A percentile compares a stretch with the other conserved stretches of the same genome.
Conservation (phyloP, 345 rosid species). For the Noccaea bulbosa region DNA sequence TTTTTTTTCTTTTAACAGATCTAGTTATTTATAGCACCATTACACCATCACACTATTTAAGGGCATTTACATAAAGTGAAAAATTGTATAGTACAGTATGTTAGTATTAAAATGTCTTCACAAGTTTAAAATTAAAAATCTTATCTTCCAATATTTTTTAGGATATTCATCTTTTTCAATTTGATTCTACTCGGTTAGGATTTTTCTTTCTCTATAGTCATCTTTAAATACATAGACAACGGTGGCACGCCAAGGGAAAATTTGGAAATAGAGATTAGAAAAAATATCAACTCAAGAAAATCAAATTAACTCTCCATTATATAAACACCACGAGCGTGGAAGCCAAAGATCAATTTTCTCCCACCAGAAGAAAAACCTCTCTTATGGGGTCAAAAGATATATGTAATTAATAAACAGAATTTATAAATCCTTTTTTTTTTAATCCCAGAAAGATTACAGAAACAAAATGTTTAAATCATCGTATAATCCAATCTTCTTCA, state of each 20-base stretch:
- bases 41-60: no score
- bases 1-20: no score
- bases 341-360: slow-evolving; percentile 41
- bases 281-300: slow-evolving; percentile 20
- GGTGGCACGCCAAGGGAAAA: slow-evolving; percentile 13
- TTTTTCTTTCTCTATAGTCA: no score
- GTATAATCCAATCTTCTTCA: slow-evolving; percentile 8
- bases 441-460: background rate
- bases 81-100: no score
- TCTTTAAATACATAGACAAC: no score
- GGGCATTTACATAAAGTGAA: no score
- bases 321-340: slow-evolving; percentile 42
- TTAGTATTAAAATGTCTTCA: no score
- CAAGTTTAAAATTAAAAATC: no score
- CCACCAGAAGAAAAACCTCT: background rate
- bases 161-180: no score
- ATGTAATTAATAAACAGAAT: slow-evolving; percentile 16
- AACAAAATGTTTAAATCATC: slow-evolving; percentile 26
- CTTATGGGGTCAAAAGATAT: slow-evolving; percentile 18
- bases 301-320: slow-evolving; percentile 18
- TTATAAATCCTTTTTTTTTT: background rate
- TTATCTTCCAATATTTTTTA: no score
- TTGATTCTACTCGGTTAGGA: no score
- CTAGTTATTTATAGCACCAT: no score
- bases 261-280: slow-evolving; percentile 1